phyloP scores from a whole-genome alignment of 2,329 filamentous ascomycete genomes.

The Exophiala alcalophila region DNA sequence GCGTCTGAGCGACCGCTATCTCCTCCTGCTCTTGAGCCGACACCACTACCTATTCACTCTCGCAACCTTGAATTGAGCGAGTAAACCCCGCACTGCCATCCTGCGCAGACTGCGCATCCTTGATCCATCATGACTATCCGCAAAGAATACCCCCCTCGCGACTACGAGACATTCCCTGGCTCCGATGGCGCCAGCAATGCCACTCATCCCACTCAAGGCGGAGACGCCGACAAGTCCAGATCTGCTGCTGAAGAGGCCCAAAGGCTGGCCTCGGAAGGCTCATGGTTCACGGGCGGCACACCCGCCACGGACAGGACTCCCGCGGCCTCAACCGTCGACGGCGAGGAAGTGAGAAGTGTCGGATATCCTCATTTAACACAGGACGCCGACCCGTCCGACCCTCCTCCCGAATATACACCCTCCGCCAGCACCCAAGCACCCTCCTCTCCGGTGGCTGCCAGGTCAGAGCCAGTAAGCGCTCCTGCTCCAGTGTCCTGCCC shows the following conservation, averaged over 20 bases:
- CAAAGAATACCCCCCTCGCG: constrained; percentile 22
- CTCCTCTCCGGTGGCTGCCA: constrained; percentile 15
- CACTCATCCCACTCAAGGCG: constrained; percentile 11
- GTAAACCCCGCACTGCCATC: constrained; percentile 5
- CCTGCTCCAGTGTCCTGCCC: constrained; percentile 9
- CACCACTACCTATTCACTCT: too few relatives aligned
- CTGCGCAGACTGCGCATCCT: too few relatives aligned
- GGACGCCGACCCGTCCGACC: constrained; percentile 23
- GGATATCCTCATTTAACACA: constrained; percentile 10
- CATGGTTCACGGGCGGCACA: constrained; percentile 25
- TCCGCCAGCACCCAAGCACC: constrained; percentile 16
- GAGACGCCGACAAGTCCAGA: constrained; percentile 25
- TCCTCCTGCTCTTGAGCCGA: too few relatives aligned
- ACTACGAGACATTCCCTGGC: constrained; percentile 23
- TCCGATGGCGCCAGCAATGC: not conserved
- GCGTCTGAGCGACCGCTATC: too few relatives aligned
- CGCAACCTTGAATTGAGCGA: not conserved
- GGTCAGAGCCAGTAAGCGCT: constrained; percentile 25
- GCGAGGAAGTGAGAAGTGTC: constrained; percentile 11
- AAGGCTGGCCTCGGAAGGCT: constrained; percentile 24
- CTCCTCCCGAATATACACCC: constrained; percentile 26
- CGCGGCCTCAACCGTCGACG: constrained; percentile 20
- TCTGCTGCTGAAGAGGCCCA: constrained; percentile 25
- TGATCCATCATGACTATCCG: constrained; percentile 21
- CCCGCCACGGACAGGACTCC: constrained; percentile 22